A percentile compares a stretch with the other conserved stretches of the same genome.
These are phyloP conservation scores for Adansonia madagascariensis DNA, from an alignment of 441 rosid species.

Conservation along the genomic window DNA sequence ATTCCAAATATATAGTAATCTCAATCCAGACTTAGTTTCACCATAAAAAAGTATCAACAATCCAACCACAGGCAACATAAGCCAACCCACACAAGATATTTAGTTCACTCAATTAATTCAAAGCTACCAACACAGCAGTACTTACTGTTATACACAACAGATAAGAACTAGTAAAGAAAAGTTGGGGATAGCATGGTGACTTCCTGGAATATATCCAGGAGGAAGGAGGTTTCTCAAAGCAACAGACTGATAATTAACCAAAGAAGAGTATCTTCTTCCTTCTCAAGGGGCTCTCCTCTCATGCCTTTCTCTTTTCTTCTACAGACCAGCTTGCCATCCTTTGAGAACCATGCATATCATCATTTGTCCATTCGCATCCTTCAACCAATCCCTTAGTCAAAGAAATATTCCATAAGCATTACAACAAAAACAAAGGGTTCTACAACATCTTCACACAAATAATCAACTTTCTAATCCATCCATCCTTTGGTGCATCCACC, in stretches of 20 bases:
- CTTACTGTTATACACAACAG: not conserved
- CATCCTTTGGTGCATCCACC: not conserved
- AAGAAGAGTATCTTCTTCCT: not conserved
- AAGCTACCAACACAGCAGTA: not conserved
- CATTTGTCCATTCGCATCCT: constrained; percentile 5
- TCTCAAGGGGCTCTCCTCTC: not conserved
- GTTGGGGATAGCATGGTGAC: not conserved
- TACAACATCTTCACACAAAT: not conserved
- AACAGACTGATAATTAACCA: constrained; percentile 14
- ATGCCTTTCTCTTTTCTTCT: constrained; percentile 17
- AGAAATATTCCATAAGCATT: not conserved
- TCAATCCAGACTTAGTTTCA: constrained; percentile 12
- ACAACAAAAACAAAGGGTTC: constrained; percentile 2
- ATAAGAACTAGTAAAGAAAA: not conserved
- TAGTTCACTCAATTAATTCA: not conserved
- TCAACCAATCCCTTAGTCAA: not conserved
- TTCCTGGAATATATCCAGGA: constrained; percentile 4
- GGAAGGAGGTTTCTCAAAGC: constrained; percentile 13
- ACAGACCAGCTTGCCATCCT: constrained; percentile 1
- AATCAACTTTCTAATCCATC: not conserved
- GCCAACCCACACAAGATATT: constrained; percentile 8
- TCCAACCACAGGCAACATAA: not conserved
- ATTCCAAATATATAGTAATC: not conserved
- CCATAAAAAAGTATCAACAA: not conserved
- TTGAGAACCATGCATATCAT: constrained; percentile 2